Base-by-base conservation (phyloP, 345 rosid genomes). In the Salix arbutifolia region DNA sequence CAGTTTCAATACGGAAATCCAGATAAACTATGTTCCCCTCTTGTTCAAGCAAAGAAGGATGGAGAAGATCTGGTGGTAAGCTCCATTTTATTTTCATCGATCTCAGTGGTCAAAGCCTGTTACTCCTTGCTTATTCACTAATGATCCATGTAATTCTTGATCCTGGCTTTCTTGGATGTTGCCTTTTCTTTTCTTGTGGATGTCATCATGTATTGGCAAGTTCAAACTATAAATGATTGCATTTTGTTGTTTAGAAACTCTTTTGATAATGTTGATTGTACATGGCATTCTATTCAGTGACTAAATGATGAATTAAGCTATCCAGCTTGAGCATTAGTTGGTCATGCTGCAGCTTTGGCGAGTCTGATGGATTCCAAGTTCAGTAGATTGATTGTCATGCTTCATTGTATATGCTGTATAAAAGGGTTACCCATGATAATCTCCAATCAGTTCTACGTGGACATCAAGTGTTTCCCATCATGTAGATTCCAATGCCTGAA, bases 1-100 rank as follows among this genome's bases (percentile, higher is more conserved):
- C 90, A 95, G 99, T 68, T 95, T 81, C 99, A 93, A 77, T 95
- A 95, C 35, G 99, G 98, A 72, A 91, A 89, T 74, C 99, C 98
- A 35, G 99, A 95, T 84, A 79, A 67, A 71, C 72, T 93, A 25
- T 95, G 99, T 80, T 65, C 52, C 9, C 97, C 98, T 16, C 89
- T 95, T 74, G 92, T 93, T 84, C 87, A 90, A 87, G 93, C 97
- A 71, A 90, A 91, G 77, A 95, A 90, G 58, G 84, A 81, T 65
- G 91, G 93, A 31, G 82, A 82, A 53, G 94, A 93, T 85, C 88
- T 93, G 84, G 90, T 91, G 94, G 98, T 95, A 85, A 76, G 88
- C 64, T 25, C 62, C 60, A 52, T 48, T 14, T 77, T 61, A 35
- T 64, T 70, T 65, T 28, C 50, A 46, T 46, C 4, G 13, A 46